Conservation (phyloP, 2,329 filamentous ascomycete species). For the Aspergillus bombycis region DNA sequence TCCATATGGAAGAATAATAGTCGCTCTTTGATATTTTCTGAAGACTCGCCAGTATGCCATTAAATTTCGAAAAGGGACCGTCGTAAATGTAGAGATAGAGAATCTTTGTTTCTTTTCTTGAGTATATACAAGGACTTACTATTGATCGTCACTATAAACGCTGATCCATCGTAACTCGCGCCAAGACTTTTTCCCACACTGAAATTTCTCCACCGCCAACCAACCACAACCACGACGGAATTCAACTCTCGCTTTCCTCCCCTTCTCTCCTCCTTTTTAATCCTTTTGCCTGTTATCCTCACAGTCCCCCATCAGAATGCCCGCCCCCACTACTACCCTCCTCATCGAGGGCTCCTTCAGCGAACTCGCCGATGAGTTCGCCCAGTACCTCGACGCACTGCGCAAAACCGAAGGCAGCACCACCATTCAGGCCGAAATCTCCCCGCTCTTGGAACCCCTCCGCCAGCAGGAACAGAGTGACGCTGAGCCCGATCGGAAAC, state of each 20-base stretch:
- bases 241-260: conserved; percentile 9
- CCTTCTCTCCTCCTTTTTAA: conserved; percentile 14
- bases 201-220: conserved; percentile 45
- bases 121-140: not conserved
- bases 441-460: conserved; percentile 65
- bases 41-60: not conserved
- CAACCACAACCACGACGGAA: conserved; percentile 20
- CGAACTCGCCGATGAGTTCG: conserved; percentile 92
- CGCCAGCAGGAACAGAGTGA: conserved; percentile 58
- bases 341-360: conserved; percentile 89
- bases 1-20: conserved; percentile 5
- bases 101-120: not conserved
- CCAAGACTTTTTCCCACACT: conserved; percentile 47
- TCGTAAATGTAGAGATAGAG: not conserved
- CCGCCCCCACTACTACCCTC: conserved; percentile 63
- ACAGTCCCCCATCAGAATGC: conserved; percentile 49
- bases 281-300: conserved; percentile 2
- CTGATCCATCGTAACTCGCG: conserved; percentile 21
- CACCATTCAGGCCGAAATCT: conserved; percentile 64
- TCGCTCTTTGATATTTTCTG: not conserved
- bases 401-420: conserved; percentile 65
- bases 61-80: not conserved
- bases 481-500: conserved; percentile 57
- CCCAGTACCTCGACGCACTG: conserved; percentile 85
- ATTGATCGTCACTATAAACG: not conserved